Evolutionary conservation across 2,329 filamentous ascomycete species (phyloP).

Genomic region (Xylaria sp.): DNA sequence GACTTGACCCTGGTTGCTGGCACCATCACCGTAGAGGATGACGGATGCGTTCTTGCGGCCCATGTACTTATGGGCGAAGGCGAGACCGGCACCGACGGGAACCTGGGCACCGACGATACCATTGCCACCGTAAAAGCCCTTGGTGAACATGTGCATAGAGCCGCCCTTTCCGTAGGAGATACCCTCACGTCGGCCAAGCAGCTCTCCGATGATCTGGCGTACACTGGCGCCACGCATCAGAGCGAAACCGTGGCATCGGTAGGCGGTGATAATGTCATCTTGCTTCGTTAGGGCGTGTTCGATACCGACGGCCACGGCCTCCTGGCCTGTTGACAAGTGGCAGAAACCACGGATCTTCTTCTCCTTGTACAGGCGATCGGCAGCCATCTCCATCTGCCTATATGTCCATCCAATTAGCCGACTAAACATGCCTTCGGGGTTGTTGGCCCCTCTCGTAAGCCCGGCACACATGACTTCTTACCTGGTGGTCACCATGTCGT

Average conservation of each 20-base stretch:
- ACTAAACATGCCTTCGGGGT: not conserved
- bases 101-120: slow-evolving; percentile 99
- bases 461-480: slow-evolving; percentile 61
- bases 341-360: slow-evolving; percentile 99
- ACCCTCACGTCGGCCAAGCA: slow-evolving; percentile 93
- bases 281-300: slow-evolving; percentile 92
- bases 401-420: slow-evolving; percentile 52
- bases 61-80: slow-evolving; percentile 96
- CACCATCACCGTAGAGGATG: slow-evolving; percentile 96
- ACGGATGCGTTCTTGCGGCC: slow-evolving; percentile 86
- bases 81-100: slow-evolving; percentile 93
- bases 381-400: slow-evolving; percentile 99
- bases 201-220: slow-evolving; percentile 93
- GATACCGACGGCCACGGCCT: slow-evolving; percentile 96
- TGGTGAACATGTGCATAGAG: slow-evolving; percentile 99
- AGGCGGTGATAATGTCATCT: slow-evolving; percentile 97
- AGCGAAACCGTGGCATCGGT: slow-evolving; percentile 98
- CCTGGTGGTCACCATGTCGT: slow-evolving; percentile 95
- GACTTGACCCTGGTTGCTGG: slow-evolving; percentile 98
- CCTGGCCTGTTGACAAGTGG: slow-evolving; percentile 96
- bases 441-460: not conserved
- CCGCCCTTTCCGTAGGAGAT: slow-evolving; percentile 99
- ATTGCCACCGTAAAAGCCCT: slow-evolving; percentile 98
- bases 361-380: slow-evolving; percentile 99
- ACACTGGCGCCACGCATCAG: slow-evolving; percentile 93